Evolutionary conservation across 2,329 filamentous ascomycete species (phyloP).

Genomic region (Gaeumannomyces sp.): DNA sequence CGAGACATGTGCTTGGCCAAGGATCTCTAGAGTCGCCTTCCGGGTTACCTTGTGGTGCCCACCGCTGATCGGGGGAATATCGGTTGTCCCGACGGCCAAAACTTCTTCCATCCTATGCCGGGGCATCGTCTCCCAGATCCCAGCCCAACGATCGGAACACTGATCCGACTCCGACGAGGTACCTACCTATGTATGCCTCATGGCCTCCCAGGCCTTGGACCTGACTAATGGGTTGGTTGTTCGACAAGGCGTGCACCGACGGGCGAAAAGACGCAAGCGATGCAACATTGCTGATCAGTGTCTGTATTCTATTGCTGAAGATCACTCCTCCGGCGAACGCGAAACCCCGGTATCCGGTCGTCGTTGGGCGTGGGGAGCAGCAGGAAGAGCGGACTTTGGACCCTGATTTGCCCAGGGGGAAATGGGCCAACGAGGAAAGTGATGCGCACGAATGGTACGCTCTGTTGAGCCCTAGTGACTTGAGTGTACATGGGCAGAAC

Average conservation of each 20-base stretch:
- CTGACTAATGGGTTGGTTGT: neutral
- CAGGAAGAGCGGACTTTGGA: neutral
- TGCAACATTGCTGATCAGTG: neutral
- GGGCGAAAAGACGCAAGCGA: neutral
- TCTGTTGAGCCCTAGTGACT: neutral
- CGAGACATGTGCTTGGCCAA: neutral
- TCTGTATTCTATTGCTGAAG: neutral
- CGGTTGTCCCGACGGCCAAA: neutral
- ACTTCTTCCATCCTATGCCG: neutral
- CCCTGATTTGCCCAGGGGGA: neutral
- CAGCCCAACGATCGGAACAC: neutral
- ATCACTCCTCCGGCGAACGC: neutral
- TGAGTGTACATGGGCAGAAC: neutral
- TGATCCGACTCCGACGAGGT: neutral
- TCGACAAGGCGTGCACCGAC: neutral
- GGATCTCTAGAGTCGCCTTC: neutral
- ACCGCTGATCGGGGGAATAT: neutral
- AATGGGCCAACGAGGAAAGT: neutral
- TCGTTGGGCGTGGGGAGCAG: neutral
- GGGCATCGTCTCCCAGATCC: neutral
- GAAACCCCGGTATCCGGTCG: too few relatives aligned
- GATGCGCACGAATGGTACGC: neutral
- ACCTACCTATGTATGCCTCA: neutral
- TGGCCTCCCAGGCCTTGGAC: neutral
- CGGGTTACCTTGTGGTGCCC: too few relatives aligned